A percentile compares a stretch with the other conserved stretches of the same genome.
These are phyloP conservation scores for Pistacia integerrima DNA, from an alignment of 345 rosid genomes.

Conservation along the genomic window DNA sequence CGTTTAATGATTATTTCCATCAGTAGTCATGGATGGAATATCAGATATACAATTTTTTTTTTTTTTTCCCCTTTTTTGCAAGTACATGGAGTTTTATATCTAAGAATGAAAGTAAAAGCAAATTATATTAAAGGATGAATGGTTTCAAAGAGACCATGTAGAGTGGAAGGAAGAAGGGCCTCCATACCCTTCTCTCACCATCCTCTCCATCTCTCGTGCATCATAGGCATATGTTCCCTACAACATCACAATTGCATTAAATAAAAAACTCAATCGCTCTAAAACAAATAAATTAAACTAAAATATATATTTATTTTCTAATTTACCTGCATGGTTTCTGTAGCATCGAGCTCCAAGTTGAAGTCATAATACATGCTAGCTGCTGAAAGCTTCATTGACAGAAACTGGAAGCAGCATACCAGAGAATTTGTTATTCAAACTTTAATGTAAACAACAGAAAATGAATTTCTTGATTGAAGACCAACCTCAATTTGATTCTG, in stretches of 20 bases:
- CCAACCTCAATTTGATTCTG: conserved; percentile 69
- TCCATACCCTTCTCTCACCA: conserved; percentile 33
- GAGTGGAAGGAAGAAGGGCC: conserved; percentile 23
- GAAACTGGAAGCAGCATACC: conserved; percentile 33
- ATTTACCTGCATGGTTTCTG: conserved; percentile 33
- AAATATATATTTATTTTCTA: too few relatives aligned
- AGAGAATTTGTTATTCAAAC: neutral
- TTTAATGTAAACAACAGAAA: neutral
- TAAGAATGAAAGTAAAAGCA: neutral
- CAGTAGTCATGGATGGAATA: neutral
- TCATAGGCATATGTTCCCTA: conserved; percentile 31
- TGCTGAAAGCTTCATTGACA: conserved; percentile 64
- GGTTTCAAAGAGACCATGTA: conserved; percentile 24
- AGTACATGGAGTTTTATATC: neutral
- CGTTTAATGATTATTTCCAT: too few relatives aligned
- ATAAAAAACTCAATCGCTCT: too few relatives aligned
- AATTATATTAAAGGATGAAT: neutral
- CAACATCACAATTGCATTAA: neutral
- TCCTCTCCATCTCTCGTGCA: conserved; percentile 26
- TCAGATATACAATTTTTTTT: neutral
- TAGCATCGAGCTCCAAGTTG: conserved; percentile 37
- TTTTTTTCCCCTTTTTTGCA: neutral
- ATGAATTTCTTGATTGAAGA: neutral
- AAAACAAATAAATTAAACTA: neutral
- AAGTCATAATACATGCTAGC: conserved; percentile 49